Base-by-base conservation (phyloP, 148 eudicot genomes). In the Polygonum maritimum region DNA sequence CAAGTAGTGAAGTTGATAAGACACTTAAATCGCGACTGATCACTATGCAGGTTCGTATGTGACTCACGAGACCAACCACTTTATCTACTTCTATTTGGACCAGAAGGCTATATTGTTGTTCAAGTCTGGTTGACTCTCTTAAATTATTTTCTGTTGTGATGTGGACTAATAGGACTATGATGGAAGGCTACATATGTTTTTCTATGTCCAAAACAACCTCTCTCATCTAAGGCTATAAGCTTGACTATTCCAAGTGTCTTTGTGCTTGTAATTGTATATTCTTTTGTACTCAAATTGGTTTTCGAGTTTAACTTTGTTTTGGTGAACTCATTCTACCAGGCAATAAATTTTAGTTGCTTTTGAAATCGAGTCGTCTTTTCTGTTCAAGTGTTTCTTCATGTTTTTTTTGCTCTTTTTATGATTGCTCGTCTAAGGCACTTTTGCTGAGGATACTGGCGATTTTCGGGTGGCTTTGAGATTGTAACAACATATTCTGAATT, bases 51-150 rank as follows among this genome's bases (percentile, higher is more conserved):
- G 98, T 84, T 92, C 98, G 38, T 94, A 92, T 40, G 98, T 94
- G 75, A 94, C 97, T 82, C 98, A 94, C 62, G 98, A 92, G 89
- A 90, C 97, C 18, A 92, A 92, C 82, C 97, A 94, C 86, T 94
- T 92, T 76, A 86, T 94, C 76, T 94, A 94, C 86, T 94, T 94
- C 87, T 94, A 94, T 86, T 80, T 94, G 87, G 97, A 94, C 76
- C 81, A 91, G 57, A 90, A 92, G 80, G 97, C 96, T 35, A 90
- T 94, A 69, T 83, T 92, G 82, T 85, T 94, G 69, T 94, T 94
- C 91, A 94, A 93, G 82, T 93, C 98, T 71, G 98, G 98, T 44
- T 93, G 83, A 91, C 51, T 63, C 48, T 35, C 10, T 38, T 39
- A 69, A 70, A 65, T 19, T 31, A 22, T 16, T 15, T 65, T 14